A percentile compares a stretch with the other conserved stretches of the same genome.
These are phyloP conservation scores for Leishmania tarentolae DNA, from an alignment of 208 protist species.

Conservation along the genomic window DNA sequence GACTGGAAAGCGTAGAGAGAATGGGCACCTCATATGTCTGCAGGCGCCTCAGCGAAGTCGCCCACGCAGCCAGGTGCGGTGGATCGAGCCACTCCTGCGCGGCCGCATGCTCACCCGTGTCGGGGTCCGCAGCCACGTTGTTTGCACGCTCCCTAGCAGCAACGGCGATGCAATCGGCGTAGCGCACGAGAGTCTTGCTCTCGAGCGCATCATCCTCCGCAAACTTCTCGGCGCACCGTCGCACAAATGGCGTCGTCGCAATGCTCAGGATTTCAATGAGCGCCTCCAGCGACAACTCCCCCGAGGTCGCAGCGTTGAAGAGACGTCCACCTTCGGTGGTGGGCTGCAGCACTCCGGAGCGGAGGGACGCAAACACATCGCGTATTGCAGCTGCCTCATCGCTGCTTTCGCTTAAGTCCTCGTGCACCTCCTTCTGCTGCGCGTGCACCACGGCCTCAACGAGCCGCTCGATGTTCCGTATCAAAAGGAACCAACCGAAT, in stretches of 20 bases:
- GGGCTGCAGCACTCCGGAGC: slow-evolving; percentile 14
- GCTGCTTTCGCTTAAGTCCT: neutral
- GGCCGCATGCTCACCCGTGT: neutral
- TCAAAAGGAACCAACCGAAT: slow-evolving; percentile 52
- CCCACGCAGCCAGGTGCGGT: slow-evolving; percentile 26
- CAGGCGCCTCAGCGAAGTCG: slow-evolving; percentile 8
- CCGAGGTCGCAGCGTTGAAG: neutral
- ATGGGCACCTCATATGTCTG: neutral
- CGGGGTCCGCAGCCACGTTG: neutral
- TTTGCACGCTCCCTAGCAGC: slow-evolving; percentile 18
- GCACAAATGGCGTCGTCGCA: slow-evolving; percentile 21
- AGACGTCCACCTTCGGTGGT: slow-evolving; percentile 1
- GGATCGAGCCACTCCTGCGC: slow-evolving; percentile 33
- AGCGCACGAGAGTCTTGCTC: slow-evolving; percentile 4
- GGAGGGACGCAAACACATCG: slow-evolving; percentile 33
- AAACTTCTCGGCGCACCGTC: slow-evolving; percentile 13
- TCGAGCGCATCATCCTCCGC: neutral
- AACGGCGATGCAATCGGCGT: slow-evolving; percentile 1
- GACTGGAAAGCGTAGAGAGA: neutral
- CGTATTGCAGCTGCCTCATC: slow-evolving; percentile 17
- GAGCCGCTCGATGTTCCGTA: slow-evolving; percentile 34
- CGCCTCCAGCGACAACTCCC: slow-evolving; percentile 27
- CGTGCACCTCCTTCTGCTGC: neutral
- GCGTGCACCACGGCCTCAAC: slow-evolving; percentile 16
- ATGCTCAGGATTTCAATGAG: slow-evolving; percentile 31